A percentile compares a stretch with the other conserved stretches of the same genome.
Evolutionary conservation across 2,329 filamentous ascomycete species (phyloP).

Genomic region (Exophiala alcalophila): DNA sequence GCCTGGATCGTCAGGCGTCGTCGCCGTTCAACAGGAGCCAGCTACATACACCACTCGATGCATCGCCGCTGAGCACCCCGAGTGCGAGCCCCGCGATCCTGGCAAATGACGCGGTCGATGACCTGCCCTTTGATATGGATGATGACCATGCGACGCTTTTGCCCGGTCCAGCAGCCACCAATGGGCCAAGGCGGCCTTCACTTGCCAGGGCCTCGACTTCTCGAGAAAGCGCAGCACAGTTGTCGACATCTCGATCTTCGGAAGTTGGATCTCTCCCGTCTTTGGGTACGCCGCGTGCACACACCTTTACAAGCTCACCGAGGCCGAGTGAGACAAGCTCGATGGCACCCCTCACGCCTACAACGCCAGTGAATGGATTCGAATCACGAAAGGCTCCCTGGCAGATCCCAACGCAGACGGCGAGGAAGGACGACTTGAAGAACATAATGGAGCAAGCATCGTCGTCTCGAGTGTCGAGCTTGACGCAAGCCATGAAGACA

Average conservation of each 20-base stretch:
- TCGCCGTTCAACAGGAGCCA: slow-evolving; percentile 14
- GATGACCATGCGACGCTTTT: slow-evolving; percentile 54
- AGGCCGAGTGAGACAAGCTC: not conserved
- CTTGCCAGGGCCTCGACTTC: not conserved
- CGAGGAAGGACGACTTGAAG: slow-evolving; percentile 67
- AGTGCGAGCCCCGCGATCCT: slow-evolving; percentile 53
- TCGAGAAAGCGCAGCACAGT: not conserved
- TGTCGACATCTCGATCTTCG: not conserved
- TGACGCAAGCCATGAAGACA: slow-evolving; percentile 52
- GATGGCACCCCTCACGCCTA: not conserved
- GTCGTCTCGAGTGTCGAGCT: slow-evolving; percentile 48
- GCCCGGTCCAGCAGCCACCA: slow-evolving; percentile 6
- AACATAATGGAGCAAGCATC: slow-evolving; percentile 70
- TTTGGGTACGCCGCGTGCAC: slow-evolving; percentile 1
- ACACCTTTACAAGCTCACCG: slow-evolving; percentile 1
- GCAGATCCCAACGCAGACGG: slow-evolving; percentile 53
- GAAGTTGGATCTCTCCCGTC: slow-evolving; percentile 1
- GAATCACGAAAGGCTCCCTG: slow-evolving; percentile 47
- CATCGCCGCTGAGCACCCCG: slow-evolving; percentile 20
- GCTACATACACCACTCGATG: slow-evolving; percentile 6
- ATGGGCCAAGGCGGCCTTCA: not conserved
- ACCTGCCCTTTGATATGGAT: slow-evolving; percentile 94
- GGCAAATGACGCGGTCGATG: slow-evolving; percentile 63
- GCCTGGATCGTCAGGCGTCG: slow-evolving; percentile 57
- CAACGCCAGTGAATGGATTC: slow-evolving; percentile 16